Conservation (phyloP, 179 eudicot species). For the Beta lomatogona region DNA sequence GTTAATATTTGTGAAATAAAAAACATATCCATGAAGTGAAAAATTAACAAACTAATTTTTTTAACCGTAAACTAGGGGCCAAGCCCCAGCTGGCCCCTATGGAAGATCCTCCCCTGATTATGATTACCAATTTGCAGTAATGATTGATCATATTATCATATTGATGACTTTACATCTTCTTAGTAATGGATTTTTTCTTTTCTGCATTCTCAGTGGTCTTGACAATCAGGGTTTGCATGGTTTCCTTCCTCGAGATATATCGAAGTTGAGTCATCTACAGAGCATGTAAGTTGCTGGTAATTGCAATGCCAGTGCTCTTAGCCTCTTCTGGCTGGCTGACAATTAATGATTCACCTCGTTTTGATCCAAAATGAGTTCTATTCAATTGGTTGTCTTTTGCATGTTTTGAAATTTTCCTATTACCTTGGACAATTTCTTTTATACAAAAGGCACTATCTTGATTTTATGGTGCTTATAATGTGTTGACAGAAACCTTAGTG, state of each 20-base stretch:
- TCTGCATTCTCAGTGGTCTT: slow-evolving; percentile 64
- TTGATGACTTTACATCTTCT: not conserved
- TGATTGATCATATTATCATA: not conserved
- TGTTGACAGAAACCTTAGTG: slow-evolving; percentile 86
- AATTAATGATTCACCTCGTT: not conserved
- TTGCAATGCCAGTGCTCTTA: not conserved
- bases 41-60: too few relatives aligned
- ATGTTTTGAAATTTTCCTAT: not conserved
- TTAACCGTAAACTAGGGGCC: too few relatives aligned
- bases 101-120: not conserved
- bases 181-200: slow-evolving; percentile 14
- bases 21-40: too few relatives aligned
- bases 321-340: slow-evolving; percentile 6
- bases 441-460: not conserved
- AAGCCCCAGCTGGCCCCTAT: too few relatives aligned
- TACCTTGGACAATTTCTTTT: not conserved
- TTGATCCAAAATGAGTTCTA: not conserved
- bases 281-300: slow-evolving; percentile 65
- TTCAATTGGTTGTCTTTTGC: not conserved
- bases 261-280: slow-evolving; percentile 72
- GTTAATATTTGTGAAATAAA: too few relatives aligned
- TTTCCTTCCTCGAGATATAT: slow-evolving; percentile 70
- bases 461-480: slow-evolving; percentile 8
- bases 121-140: not conserved
- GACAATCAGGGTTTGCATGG: slow-evolving; percentile 96